Conservation (phyloP, 2,329 filamentous ascomycete genomes). For the Tolypocladium nubicola region DNA sequence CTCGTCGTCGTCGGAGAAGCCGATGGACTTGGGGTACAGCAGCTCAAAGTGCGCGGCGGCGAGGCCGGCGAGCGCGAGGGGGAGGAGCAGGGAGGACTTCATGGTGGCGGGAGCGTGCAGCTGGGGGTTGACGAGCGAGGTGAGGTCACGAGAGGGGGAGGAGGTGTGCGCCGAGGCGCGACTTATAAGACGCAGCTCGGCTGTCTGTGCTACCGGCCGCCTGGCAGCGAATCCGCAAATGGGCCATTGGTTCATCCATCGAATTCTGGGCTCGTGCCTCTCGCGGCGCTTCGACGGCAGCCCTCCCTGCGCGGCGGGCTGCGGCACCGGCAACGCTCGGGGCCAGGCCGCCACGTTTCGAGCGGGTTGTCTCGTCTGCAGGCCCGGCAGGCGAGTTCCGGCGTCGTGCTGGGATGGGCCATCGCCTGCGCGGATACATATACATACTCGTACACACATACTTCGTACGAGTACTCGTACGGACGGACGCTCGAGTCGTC, state of each 20-base stretch:
- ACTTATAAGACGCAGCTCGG: background rate
- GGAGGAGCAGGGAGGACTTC: constrained; percentile 10
- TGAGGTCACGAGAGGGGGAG: background rate
- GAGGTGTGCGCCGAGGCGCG: background rate
- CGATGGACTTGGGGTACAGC: constrained; percentile 34
- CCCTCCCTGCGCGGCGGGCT: background rate
- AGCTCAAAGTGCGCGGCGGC: constrained; percentile 45
- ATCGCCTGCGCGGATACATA: too few species aligned
- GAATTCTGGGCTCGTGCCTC: background rate
- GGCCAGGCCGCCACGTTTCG: background rate
- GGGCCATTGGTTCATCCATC: background rate
- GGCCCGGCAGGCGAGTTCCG: background rate
- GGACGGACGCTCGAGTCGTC: too few species aligned
- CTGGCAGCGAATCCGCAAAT: background rate
- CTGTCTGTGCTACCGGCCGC: background rate
- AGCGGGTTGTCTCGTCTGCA: background rate
- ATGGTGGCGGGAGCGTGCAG: constrained; percentile 5
- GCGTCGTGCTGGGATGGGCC: too few species aligned
- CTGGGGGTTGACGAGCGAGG: background rate
- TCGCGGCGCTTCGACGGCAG: background rate
- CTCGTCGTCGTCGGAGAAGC: constrained; percentile 34
- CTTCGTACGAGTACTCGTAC: too few species aligned
- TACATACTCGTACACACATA: too few species aligned
- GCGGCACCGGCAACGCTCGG: background rate
- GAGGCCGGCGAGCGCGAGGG: constrained; percentile 23